Conservation (phyloP, 1,284 basidiomycete species). For the Testicularia cyperi region DNA sequence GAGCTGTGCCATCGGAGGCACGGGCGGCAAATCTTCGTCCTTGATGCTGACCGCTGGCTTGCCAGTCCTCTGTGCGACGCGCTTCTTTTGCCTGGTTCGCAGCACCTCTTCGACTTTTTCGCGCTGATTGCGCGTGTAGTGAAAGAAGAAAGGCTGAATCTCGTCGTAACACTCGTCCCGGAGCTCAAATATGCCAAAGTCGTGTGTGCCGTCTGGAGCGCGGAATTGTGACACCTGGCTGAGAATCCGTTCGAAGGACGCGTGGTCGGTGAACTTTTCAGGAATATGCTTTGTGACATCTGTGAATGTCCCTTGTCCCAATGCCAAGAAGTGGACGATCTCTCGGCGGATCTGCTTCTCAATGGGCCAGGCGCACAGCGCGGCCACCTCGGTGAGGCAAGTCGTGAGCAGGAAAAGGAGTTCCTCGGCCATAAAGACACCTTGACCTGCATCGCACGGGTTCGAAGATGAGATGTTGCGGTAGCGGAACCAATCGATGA, state of each 20-base stretch:
- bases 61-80: conserved; percentile 15
- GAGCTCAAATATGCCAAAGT: conserved; percentile 83
- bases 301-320: conserved; percentile 84
- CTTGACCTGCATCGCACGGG: conserved; percentile 71
- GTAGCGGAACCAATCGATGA: conserved; percentile 72
- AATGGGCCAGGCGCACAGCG: conserved; percentile 72
- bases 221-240: conserved; percentile 79
- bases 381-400: conserved; percentile 79
- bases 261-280: conserved; percentile 83
- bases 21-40: conserved; percentile 29
- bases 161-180: conserved; percentile 80
- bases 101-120: conserved; percentile 88
- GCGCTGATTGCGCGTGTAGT: conserved; percentile 90
- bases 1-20: conserved; percentile 14
- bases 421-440: conserved; percentile 87
- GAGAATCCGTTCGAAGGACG: conserved; percentile 79
- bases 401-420: conserved; percentile 83
- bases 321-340: conserved; percentile 85
- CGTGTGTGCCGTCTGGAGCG: conserved; percentile 73
- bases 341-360: conserved; percentile 75
- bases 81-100: conserved; percentile 24
- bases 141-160: conserved; percentile 93
- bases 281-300: conserved; percentile 88
- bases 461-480: conserved; percentile 59
- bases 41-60: conserved; percentile 15